Percentiles rank a stretch among this genome's conserved stretches.
phyloP scores from a whole-genome alignment of 148 eudicot genomes.

The Simmondsia chinensis region DNA sequence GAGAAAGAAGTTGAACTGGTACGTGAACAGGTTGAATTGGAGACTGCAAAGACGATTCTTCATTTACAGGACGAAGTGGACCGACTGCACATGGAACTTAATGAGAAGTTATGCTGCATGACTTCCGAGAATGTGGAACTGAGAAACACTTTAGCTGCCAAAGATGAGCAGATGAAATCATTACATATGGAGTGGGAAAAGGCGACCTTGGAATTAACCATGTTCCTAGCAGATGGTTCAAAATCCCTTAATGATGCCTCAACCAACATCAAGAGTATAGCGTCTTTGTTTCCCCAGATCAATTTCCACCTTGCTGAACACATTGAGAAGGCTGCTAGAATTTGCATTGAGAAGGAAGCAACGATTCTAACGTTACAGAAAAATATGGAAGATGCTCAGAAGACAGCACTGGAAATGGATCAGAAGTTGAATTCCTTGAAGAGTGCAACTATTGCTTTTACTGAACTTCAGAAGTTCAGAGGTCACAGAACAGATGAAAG shows the following conservation, averaged over 20 bases:
- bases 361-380: constrained; percentile 31
- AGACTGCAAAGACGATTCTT: constrained; percentile 45
- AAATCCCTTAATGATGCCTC: constrained; percentile 52
- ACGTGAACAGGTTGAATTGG: constrained; percentile 46
- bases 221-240: constrained; percentile 49
- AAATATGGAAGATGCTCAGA: constrained; percentile 49
- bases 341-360: constrained; percentile 53
- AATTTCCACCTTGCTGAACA: constrained; percentile 37
- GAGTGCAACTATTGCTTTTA: constrained; percentile 45
- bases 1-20: constrained; percentile 34
- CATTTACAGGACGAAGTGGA: constrained; percentile 50
- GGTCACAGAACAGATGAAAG: not conserved
- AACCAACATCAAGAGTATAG: constrained; percentile 31
- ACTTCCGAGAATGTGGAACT: constrained; percentile 35
- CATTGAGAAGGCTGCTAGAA: constrained; percentile 42
- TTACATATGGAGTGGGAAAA: constrained; percentile 43
- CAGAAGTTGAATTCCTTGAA: constrained; percentile 39
- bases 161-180: constrained; percentile 32
- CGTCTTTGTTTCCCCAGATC: constrained; percentile 38
- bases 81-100: constrained; percentile 35
- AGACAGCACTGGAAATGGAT: constrained; percentile 31
- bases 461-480: constrained; percentile 31
- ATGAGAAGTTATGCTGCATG: constrained; percentile 22
- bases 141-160: constrained; percentile 26
- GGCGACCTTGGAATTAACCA: constrained; percentile 54